Evolutionary conservation across 179 eudicot species (phyloP), one percentile per base, ranked within the genome.

Genomic region (Spinacia oleracea): DNA sequence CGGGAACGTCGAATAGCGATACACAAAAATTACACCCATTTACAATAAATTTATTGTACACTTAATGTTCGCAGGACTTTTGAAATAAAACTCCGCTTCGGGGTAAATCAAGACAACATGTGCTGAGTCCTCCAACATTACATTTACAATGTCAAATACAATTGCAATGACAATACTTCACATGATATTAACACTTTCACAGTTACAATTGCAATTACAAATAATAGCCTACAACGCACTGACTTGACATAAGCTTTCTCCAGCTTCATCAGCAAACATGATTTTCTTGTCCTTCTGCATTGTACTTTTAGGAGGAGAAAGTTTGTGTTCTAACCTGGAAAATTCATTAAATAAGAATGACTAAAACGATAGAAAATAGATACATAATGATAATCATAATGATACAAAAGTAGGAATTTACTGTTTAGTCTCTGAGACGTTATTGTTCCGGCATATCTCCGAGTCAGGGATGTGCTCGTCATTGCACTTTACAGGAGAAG

Each of bases 201-300:
- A 16, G 53, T 48, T 11, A 16, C 15, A 53, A 5, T 53, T 20
- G 9, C 58, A 20, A 20, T 53, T 53, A 53, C 23, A 53, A 20
- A 53, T 20, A 18, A 51, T 56, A 27, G 18, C 35, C 66, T 60
- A 66, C 46, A 89, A 88, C 31, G 87, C 72, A 84, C 81, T 90
- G 80, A 95, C 88, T 55, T 91, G 84, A 59, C 98, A 95, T 43
- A 95, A 90, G 56, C 75, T 86, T 59, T 93, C 94, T 60, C 98
- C 98, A 53, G 89, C 97, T 89, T 95, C 98, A 75, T 95, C 97
- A 5, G 99, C 99, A 78, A 96, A 96, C 20, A 63, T 82, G 70
- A 96, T 93, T 85, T 87, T 93, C 80, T 87, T 83, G 78, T 79
- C 88, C 82, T 81, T 88, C 0, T 80, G 84, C 40, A 18, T 64